A percentile compares a stretch with the other conserved stretches of the same genome.
These are phyloP conservation scores for Cutaneotrichosporon sp. DNA, from an alignment of 1,284 basidiomycete genomes.

Conservation along the genomic window DNA sequence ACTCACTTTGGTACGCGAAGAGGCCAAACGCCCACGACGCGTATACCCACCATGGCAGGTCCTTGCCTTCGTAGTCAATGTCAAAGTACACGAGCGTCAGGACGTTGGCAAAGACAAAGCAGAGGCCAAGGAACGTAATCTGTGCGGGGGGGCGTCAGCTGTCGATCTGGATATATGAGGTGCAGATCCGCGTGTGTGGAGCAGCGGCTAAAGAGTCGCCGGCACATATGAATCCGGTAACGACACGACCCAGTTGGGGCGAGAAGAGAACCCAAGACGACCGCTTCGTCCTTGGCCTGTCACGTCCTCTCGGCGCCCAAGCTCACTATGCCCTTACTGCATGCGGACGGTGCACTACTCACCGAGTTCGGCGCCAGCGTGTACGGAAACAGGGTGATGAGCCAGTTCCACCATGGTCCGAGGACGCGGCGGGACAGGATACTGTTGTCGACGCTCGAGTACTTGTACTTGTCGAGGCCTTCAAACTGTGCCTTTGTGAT, in stretches of 20 bases:
- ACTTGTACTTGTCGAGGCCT: slow-evolving; percentile 56
- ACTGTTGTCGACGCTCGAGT: slow-evolving; percentile 55
- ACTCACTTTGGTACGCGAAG: slow-evolving; percentile 87
- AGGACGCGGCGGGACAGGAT: slow-evolving; percentile 55
- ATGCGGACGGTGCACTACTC: slow-evolving; percentile 41
- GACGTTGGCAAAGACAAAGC: slow-evolving; percentile 79
- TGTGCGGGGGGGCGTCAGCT: slow-evolving; percentile 33
- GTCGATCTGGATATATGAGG: too few relatives aligned
- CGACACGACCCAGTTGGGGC: too few relatives aligned
- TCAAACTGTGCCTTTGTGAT: slow-evolving; percentile 48
- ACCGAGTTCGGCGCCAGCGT: slow-evolving; percentile 88
- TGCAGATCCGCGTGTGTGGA: too few relatives aligned
- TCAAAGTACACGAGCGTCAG: slow-evolving; percentile 75
- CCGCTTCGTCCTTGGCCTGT: too few relatives aligned
- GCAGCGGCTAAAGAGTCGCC: too few relatives aligned
- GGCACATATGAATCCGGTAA: background rate
- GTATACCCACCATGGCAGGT: slow-evolving; percentile 77
- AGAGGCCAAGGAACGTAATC: slow-evolving; percentile 79
- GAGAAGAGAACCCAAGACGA: background rate
- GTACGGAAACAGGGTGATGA: slow-evolving; percentile 83
- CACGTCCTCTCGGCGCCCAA: too few relatives aligned
- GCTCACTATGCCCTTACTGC: too few relatives aligned
- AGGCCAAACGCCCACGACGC: slow-evolving; percentile 83
- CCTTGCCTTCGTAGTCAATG: slow-evolving; percentile 61
- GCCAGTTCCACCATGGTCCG: slow-evolving; percentile 89